phyloP scores from a whole-genome alignment of 2,329 filamentous ascomycete species.

The Emericellopsis cladophorae region DNA sequence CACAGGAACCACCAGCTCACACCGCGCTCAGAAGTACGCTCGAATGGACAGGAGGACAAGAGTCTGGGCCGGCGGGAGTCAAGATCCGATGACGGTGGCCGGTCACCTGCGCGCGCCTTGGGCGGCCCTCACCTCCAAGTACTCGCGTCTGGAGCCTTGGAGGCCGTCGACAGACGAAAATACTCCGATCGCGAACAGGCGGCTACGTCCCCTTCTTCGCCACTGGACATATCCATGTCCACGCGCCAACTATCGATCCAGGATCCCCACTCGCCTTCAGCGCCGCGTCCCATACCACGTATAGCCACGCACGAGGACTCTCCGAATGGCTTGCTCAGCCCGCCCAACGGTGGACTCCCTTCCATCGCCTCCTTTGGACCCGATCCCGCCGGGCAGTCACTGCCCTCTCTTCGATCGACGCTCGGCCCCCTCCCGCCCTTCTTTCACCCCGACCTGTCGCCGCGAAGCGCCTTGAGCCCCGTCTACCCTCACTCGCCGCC shows the following conservation, averaged over 20 bases:
- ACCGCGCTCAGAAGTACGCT: too few relatives aligned
- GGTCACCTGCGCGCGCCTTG: not conserved
- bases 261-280: not conserved
- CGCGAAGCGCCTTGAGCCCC: conserved; percentile 10
- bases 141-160: not conserved
- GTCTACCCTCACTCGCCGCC: conserved; percentile 22
- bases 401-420: conserved; percentile 25
- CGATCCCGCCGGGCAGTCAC: conserved; percentile 4
- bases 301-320: not conserved
- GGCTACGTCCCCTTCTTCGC: not conserved
- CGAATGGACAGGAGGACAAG: too few relatives aligned
- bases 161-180: not conserved
- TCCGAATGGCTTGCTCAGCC: conserved; percentile 7
- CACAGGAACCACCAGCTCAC: too few relatives aligned
- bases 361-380: conserved; percentile 13
- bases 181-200: not conserved
- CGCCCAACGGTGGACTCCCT: conserved; percentile 17
- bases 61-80: not conserved
- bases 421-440: conserved; percentile 18
- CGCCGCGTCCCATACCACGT: not conserved
- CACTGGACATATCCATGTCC: conserved; percentile 1
- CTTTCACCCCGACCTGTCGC: conserved; percentile 14
- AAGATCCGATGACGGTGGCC: not conserved
- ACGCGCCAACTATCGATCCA: conserved; percentile 1
- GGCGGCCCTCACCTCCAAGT: not conserved